Base-by-base conservation (phyloP, 148 eudicot species). In the Rhododendron mucronatum region DNA sequence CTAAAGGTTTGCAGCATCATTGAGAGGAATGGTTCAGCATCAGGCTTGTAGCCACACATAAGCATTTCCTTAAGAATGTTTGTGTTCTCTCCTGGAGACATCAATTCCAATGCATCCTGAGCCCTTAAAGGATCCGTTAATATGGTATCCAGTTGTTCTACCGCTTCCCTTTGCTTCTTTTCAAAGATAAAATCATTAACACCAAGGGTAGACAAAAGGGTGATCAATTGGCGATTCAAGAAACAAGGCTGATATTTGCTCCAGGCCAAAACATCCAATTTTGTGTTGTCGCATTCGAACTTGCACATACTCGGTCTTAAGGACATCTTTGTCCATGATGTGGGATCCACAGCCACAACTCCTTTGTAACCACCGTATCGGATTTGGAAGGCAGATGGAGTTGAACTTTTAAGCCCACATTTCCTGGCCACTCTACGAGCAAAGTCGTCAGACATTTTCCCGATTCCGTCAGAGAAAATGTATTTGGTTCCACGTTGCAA, bases 361-460 rank as follows among this genome's bases (percentile, higher is more conserved):
- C 99, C 99, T 89, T 96, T 96, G 82, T 88, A 95, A 55, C 99
- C 99, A 85, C 97, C 97, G 75, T 95, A 96, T 78, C 99, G 91
- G 20, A 96, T 94, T 85, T 96, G 99, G 84, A 91, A 96, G 37
- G 98, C 97, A 77, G 99, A 96, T 3, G 99, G 98, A 4, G 89
- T 85, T 55, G 26, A 82, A 48, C 55, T 50, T 86, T 86, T 88
- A 59, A 85, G 80, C 65, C 91, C 93, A 84, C 97, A 95, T 92
- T 96, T 96, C n/a, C 2, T 74, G 44, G 97, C 94, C 87, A 96
- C 96, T 88, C 83, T 92, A 45, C 69, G 59, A 81, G 99, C 99
- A 92, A 96, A 94, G 48, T 91, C 92, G 26, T 89, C 92, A 26
- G 99, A 96, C 86, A 96, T 93, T 85, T 95, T 96, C 75, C 99